Conservation (phyloP, 768 basidiomycete genomes). For the Tylopilus balloui region DNA sequence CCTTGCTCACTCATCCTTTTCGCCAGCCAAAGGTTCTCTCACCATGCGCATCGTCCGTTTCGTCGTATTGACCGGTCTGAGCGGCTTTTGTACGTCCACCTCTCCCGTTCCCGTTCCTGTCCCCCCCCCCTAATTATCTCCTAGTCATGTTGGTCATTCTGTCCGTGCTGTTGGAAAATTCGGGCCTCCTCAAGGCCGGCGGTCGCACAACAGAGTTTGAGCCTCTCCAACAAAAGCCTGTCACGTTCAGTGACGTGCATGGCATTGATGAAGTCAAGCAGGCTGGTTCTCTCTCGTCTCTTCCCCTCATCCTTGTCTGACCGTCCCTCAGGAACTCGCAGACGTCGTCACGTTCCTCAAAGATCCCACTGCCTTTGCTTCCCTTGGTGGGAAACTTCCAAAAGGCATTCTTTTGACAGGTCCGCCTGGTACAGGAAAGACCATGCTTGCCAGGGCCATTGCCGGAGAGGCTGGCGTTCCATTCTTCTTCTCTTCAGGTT, state of each 20-base stretch:
- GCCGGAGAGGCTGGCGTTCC: conserved; percentile 98
- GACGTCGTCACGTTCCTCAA: conserved; percentile 95
- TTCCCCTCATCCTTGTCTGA: background rate
- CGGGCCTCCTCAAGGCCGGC: conserved; percentile 87
- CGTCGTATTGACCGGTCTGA: conserved; percentile 49
- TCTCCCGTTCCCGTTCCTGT: background rate
- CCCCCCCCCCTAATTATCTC: conserved; percentile 3
- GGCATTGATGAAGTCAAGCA: conserved; percentile 97
- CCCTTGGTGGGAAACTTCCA: conserved; percentile 89
- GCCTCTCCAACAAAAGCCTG: conserved; percentile 70
- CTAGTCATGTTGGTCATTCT: conserved; percentile 80
- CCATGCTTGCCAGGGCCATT: conserved; percentile 89
- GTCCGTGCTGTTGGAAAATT: conserved; percentile 88
- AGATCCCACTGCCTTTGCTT: conserved; percentile 85
- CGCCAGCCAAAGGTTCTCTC: conserved; percentile 64
- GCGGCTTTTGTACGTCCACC: conserved; percentile 59
- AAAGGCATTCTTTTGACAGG: conserved; percentile 93
- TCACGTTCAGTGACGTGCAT: conserved; percentile 94
- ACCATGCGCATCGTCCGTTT: conserved; percentile 61
- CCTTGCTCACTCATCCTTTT: background rate
- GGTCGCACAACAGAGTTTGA: conserved; percentile 80
- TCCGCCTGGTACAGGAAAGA: conserved; percentile 81
- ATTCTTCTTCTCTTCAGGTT: conserved; percentile 95
- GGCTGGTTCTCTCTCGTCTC: conserved; percentile 39
- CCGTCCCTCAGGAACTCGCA: conserved; percentile 66